Conservation (phyloP, 192 early-diverging fungal genomes). For the Phycomyces nitens region DNA sequence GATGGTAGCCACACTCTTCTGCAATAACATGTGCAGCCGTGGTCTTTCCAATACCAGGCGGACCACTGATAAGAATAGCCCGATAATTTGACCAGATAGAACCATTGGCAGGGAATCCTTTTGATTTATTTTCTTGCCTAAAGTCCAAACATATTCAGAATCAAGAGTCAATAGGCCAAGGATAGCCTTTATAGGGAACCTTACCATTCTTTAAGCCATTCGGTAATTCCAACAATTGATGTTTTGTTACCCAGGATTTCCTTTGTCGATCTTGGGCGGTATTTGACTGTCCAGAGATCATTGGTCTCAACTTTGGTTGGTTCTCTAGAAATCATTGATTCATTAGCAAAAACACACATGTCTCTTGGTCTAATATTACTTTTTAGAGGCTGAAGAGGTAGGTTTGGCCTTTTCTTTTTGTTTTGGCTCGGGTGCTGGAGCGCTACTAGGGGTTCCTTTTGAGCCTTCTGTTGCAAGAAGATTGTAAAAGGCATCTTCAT, state of each 20-base stretch:
- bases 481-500: slow-evolving; percentile 83
- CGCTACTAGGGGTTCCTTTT: slow-evolving; percentile 32
- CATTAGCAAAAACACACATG: too few species aligned
- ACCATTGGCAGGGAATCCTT: slow-evolving; percentile 47
- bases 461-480: slow-evolving; percentile 62
- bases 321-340: background rate
- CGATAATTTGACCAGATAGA: slow-evolving; percentile 51
- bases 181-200: slow-evolving; percentile 6
- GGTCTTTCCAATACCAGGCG: slow-evolving; percentile 98
- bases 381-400: background rate
- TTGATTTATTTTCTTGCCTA: slow-evolving; percentile 46
- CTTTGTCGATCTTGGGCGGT: slow-evolving; percentile 69
- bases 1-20: slow-evolving; percentile 74
- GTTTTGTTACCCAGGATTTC: slow-evolving; percentile 88
- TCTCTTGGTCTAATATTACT: too few species aligned
- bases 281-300: slow-evolving; percentile 90
- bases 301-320: background rate
- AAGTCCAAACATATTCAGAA: slow-evolving; percentile 4
- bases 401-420: background rate
- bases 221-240: slow-evolving; percentile 61
- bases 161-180: background rate
- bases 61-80: slow-evolving; percentile 86
- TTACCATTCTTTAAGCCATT: slow-evolving; percentile 78
- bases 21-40: slow-evolving; percentile 89
- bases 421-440: slow-evolving; percentile 19